phyloP scores from a whole-genome alignment of 345 rosid genomes.

The Abelmoschus esculentus region DNA sequence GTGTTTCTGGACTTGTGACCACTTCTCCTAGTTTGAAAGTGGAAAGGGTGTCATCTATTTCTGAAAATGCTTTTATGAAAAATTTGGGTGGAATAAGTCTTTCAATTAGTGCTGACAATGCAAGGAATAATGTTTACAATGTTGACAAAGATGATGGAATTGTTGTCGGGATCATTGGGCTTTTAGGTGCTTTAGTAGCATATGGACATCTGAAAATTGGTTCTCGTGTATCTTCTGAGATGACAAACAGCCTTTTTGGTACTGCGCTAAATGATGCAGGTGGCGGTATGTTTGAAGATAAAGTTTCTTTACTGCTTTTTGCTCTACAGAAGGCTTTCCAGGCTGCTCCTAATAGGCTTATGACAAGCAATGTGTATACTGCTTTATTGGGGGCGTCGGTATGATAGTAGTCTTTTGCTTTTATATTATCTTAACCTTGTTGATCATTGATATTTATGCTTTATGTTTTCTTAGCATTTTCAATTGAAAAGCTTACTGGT shows the following conservation, averaged over 20 bases:
- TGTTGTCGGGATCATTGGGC: slow-evolving; percentile 80
- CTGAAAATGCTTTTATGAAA: slow-evolving; percentile 46
- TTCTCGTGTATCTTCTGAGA: slow-evolving; percentile 46
- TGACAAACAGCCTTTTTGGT: slow-evolving; percentile 51
- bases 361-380: slow-evolving; percentile 76
- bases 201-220: slow-evolving; percentile 70
- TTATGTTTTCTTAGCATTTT: not conserved
- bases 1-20: slow-evolving; percentile 26
- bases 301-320: slow-evolving; percentile 82
- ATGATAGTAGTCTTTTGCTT: slow-evolving; percentile 17
- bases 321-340: slow-evolving; percentile 90
- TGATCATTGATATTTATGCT: not conserved
- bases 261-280: slow-evolving; percentile 64
- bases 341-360: slow-evolving; percentile 85
- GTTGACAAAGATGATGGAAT: slow-evolving; percentile 83
- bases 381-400: slow-evolving; percentile 97
- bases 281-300: slow-evolving; percentile 91
- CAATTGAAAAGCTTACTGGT: not conserved
- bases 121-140: slow-evolving; percentile 90
- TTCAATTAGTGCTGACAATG: slow-evolving; percentile 89
- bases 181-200: slow-evolving; percentile 76
- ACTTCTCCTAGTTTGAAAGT: slow-evolving; percentile 31
- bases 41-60: slow-evolving; percentile 54
- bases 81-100: slow-evolving; percentile 93
- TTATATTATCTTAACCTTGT: not conserved